Percentiles rank a stretch among this genome's conserved stretches.
Evolutionary conservation across 2,329 filamentous ascomycete genomes (phyloP).

Genomic region (Microthyrium microscopicum): DNA sequence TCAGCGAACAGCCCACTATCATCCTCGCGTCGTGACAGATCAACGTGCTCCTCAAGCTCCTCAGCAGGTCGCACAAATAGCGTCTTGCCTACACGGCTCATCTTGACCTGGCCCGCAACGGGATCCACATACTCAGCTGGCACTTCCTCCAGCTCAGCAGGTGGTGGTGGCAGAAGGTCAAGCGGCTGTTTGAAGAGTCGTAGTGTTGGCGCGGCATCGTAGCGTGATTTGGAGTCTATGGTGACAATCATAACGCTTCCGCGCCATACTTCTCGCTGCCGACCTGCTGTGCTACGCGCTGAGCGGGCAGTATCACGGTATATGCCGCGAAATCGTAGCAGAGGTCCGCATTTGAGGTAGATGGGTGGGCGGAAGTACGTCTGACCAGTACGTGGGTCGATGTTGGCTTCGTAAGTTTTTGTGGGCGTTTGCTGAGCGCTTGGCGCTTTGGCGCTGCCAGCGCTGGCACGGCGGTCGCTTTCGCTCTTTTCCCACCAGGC

Average conservation of each 20-base stretch:
- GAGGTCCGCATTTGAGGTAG: conserved; percentile 76
- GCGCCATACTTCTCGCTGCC: conserved; percentile 70
- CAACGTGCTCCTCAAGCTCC: conserved; percentile 58
- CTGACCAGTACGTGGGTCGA: conserved; percentile 45
- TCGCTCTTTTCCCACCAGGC: conserved; percentile 63
- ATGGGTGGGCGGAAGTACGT: conserved; percentile 70
- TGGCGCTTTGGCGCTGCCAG: conserved; percentile 14
- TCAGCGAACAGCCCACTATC: conserved; percentile 75
- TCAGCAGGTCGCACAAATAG: conserved; percentile 84
- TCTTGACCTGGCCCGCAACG: conserved; percentile 69
- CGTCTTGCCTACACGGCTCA: conserved; percentile 70
- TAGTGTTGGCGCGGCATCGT: conserved; percentile 59
- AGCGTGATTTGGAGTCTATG: conserved; percentile 65
- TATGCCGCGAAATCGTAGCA: conserved; percentile 79
- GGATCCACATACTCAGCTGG: conserved; percentile 77
- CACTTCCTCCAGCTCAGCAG: conserved; percentile 47
- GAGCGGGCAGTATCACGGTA: conserved; percentile 29
- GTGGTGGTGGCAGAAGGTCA: conserved; percentile 64
- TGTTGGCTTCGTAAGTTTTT: conserved; percentile 50
- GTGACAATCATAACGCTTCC: conserved; percentile 95
- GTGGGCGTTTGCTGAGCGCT: conserved; percentile 36
- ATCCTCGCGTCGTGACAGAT: conserved; percentile 64
- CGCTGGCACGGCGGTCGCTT: conserved; percentile 22
- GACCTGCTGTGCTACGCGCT: conserved; percentile 17
- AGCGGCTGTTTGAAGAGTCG: conserved; percentile 77